Conservation (phyloP, 345 rosid genomes). For the Cochlearia excelsa region DNA sequence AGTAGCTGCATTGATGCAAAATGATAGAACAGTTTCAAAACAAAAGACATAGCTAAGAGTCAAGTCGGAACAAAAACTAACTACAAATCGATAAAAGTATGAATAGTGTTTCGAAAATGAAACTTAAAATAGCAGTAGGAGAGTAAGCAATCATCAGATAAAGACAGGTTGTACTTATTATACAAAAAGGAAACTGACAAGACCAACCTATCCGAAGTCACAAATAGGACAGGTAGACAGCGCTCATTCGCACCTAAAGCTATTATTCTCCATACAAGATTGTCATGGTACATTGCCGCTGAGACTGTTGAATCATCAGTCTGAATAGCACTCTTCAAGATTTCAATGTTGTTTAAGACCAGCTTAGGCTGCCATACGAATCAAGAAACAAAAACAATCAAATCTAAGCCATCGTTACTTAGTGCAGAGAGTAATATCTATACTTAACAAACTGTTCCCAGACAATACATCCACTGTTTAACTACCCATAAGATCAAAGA, state of each 20-base stretch:
- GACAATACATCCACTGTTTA: background rate
- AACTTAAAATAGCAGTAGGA: background rate
- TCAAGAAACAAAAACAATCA: constrained; percentile 23
- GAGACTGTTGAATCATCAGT: constrained; percentile 57
- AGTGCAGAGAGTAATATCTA: constrained; percentile 5
- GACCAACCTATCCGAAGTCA: constrained; percentile 82
- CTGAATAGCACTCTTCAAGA: constrained; percentile 64
- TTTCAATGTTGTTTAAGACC: constrained; percentile 88
- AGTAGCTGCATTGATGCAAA: constrained; percentile 56
- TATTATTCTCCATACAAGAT: constrained; percentile 84
- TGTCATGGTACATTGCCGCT: constrained; percentile 84
- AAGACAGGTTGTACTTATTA: background rate
- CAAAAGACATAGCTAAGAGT: background rate
- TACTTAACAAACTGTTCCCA: background rate
- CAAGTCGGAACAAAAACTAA: background rate
- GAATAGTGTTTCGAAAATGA: constrained; percentile 3
- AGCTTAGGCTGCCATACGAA: constrained; percentile 81
- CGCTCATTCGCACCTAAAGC: constrained; percentile 80
- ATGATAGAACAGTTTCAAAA: constrained; percentile 19
- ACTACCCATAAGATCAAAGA: background rate
- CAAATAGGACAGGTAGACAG: constrained; percentile 71
- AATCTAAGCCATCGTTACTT: background rate
- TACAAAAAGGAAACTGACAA: constrained; percentile 5
- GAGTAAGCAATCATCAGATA: constrained; percentile 10
- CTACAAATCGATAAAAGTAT: constrained; percentile 15